phyloP scores from a whole-genome alignment of 371 early-diverging fungal species.

The Massospora cicadina region DNA sequence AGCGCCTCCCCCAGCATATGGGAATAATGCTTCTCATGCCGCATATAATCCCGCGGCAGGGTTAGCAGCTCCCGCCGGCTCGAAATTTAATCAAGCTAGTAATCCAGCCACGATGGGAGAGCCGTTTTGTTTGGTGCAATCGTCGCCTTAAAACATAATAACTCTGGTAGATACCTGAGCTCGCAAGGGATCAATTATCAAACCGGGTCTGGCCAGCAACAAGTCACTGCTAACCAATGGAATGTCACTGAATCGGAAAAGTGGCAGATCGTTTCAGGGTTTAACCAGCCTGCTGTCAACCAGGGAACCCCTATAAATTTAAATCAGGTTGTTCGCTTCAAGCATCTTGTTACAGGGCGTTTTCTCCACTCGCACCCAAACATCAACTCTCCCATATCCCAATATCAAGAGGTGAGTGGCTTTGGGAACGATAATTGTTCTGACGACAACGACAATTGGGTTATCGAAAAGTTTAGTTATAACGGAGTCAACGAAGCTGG shows the following conservation, averaged over 20 bases:
- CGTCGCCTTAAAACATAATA: conserved; percentile 32
- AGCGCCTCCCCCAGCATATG: not conserved
- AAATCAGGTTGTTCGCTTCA: conserved; percentile 31
- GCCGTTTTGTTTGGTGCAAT: conserved; percentile 14
- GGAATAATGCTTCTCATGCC: not conserved
- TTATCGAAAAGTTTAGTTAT: conserved; percentile 23
- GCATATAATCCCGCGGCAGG: conserved; percentile 7
- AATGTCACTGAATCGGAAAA: conserved; percentile 19
- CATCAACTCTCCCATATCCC: conserved; percentile 25
- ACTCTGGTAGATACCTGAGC: conserved; percentile 30
- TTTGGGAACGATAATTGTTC: conserved; percentile 24
- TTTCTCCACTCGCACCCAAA: conserved; percentile 38
- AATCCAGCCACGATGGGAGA: not conserved
- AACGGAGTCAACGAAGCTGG: conserved; percentile 11
- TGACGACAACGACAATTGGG: conserved; percentile 43
- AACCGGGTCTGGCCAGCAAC: conserved; percentile 30
- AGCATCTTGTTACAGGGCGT: conserved; percentile 25
- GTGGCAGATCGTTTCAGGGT: conserved; percentile 33
- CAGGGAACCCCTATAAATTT: conserved; percentile 26
- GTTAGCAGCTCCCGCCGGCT: not conserved
- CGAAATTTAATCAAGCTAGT: not conserved
- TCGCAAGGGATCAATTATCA: conserved; percentile 19
- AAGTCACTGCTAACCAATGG: conserved; percentile 16
- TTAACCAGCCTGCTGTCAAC: conserved; percentile 7
- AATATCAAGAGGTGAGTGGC: conserved; percentile 39